Percentiles rank a stretch among this genome's conserved stretches.
Conservation (phyloP, 345 rosid genomes). For the Turritis glabra region DNA sequence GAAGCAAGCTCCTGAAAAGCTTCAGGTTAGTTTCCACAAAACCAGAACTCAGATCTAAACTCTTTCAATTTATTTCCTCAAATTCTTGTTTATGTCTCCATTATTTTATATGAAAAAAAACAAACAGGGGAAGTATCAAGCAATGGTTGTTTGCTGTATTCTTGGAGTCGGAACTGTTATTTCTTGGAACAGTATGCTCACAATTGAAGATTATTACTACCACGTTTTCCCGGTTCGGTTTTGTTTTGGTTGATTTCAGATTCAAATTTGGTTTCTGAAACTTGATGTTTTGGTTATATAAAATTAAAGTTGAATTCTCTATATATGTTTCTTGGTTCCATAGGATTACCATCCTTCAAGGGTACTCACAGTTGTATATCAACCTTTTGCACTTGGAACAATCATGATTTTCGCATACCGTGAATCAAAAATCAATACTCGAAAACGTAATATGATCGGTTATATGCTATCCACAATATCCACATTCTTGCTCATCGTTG, state of each 20-base stretch:
- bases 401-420: conserved; percentile 56
- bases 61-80: not conserved
- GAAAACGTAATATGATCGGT: conserved; percentile 64
- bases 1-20: conserved; percentile 25
- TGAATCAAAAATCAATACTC: conserved; percentile 62
- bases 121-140: conserved; percentile 64
- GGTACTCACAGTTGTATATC: conserved; percentile 73
- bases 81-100: too few relatives aligned
- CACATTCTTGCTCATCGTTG: conserved; percentile 66
- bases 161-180: conserved; percentile 78
- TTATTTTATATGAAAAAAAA: too few relatives aligned
- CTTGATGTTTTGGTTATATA: not conserved
- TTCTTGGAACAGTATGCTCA: conserved; percentile 85
- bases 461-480: conserved; percentile 52
- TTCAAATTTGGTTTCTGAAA: not conserved
- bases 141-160: conserved; percentile 63
- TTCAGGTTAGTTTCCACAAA: conserved; percentile 24
- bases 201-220: conserved; percentile 80
- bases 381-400: conserved; percentile 66
- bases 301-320: not conserved
- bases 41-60: not conserved
- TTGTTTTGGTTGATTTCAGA: not conserved
- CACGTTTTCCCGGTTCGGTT: conserved; percentile 57
- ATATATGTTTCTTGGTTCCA: conserved; percentile 12
- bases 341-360: conserved; percentile 90